Percentiles rank a stretch among this genome's conserved stretches.
These are phyloP conservation scores for Salvia rosmarinus DNA, from an alignment of 257 asterid genomes.

Conservation along the genomic window DNA sequence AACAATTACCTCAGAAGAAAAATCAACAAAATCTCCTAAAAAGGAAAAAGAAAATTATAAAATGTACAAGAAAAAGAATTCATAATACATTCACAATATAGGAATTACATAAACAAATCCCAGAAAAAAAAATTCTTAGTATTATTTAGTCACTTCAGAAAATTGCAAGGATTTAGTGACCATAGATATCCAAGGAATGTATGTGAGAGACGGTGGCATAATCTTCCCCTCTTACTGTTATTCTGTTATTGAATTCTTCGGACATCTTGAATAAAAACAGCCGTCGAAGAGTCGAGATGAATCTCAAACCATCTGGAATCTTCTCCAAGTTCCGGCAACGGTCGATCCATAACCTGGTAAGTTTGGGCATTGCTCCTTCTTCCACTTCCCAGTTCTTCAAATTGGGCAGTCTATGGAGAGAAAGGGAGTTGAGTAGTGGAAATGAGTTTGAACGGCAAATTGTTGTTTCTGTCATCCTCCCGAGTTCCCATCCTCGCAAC, in stretches of 20 bases:
- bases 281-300: background rate
- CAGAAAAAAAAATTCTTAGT: no score
- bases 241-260: background rate
- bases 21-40: no score
- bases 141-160: no score
- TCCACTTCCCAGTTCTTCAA: background rate
- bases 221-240: background rate
- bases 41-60: no score
- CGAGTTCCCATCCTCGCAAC: background rate
- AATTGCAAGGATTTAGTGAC: no score
- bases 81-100: no score
- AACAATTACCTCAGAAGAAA: no score
- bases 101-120: no score
- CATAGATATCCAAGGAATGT: background rate
- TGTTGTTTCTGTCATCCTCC: background rate
- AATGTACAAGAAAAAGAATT: no score
- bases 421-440: background rate
- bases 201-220: background rate
- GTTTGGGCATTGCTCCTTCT: background rate
- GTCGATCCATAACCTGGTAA: background rate
- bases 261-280: background rate
- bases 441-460: background rate
- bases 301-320: background rate
- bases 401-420: fast-evolving
- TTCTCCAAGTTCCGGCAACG: background rate